Conservation (phyloP, 2,329 filamentous ascomycete species). For the Myriosclerotinia curreyana region DNA sequence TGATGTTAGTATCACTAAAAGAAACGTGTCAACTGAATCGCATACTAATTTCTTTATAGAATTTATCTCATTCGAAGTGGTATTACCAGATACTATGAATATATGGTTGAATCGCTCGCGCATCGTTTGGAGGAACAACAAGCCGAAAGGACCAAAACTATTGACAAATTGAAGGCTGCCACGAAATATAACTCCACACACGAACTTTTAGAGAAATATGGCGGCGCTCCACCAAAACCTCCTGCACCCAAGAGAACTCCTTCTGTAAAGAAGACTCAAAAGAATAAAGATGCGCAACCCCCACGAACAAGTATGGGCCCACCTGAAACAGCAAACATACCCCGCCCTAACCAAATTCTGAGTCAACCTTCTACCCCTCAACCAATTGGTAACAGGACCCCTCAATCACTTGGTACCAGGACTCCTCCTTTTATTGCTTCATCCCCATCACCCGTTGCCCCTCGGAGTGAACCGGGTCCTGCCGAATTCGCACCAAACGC, state of each 20-base stretch:
- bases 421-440: conserved; percentile 7
- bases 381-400: conserved; percentile 21
- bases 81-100: conserved; percentile 72
- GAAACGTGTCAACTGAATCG: neutral
- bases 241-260: conserved; percentile 30
- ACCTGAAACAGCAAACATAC: conserved; percentile 63
- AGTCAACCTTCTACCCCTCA: conserved; percentile 34
- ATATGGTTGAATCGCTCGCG: conserved; percentile 69
- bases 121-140: conserved; percentile 70
- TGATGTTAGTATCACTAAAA: conserved; percentile 59
- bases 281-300: conserved; percentile 28
- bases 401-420: conserved; percentile 25
- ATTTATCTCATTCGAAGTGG: conserved; percentile 72
- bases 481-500: conserved; percentile 76
- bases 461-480: conserved; percentile 31
- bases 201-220: conserved; percentile 91
- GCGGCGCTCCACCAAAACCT: conserved; percentile 47
- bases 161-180: conserved; percentile 89
- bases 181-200: conserved; percentile 96
- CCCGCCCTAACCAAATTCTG: conserved; percentile 40
- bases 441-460: conserved; percentile 31
- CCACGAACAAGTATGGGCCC: conserved; percentile 51
- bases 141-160: conserved; percentile 78
- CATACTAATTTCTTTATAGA: conserved; percentile 46
- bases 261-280: conserved; percentile 31